Base-by-base conservation (phyloP, 169 alveolate species). In the Eimeria falciformis region DNA sequence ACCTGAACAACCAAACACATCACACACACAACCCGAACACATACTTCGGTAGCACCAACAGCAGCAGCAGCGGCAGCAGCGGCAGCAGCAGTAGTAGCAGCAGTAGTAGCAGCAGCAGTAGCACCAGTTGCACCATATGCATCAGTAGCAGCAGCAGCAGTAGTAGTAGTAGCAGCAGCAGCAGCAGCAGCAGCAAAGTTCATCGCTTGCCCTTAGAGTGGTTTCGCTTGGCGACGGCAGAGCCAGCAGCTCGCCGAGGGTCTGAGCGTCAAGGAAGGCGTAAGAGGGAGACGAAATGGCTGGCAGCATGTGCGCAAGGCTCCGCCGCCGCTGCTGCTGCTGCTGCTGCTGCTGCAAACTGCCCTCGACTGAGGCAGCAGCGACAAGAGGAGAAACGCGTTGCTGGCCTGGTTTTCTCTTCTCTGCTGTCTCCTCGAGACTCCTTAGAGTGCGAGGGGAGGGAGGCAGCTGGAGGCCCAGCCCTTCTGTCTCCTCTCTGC, bases 211-310 rank as follows among this genome's bases (percentile, higher is more conserved):
- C 56, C 33, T 71, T 14, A 71, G 58, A 12, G 83, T 71, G 33
- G 83, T 71, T 71, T 71, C 43, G 53, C 83, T 71, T 9, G 83
- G 83, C 0, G 83, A 71, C 11, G 83, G 83, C 23, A 71, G 83
- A 5, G 58, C 14, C 17, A 71, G 83, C 11, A 71, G 83, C 11
- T 18, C 83, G 2, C 83, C 83, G 83, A 71, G 83, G 25, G 29
- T 71, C 55, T 25, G 83, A 7, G 83, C 83, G 29, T 71, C 83
- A 4, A 71, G 83, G 43, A 71, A 71, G 43, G 83, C 83, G 29
- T 71, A 71, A 40, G 83, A 71, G 0, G 83, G 83, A 37, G 83
- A 71, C 17, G 83, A 71, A 12, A 71, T 71, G 14, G 27, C 83
- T 4, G 83, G 83, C 53, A 71, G 83, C 83, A 71, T 71, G 6